phyloP scores from a whole-genome alignment of 768 basidiomycete species.

The Calvatia gigantea region DNA sequence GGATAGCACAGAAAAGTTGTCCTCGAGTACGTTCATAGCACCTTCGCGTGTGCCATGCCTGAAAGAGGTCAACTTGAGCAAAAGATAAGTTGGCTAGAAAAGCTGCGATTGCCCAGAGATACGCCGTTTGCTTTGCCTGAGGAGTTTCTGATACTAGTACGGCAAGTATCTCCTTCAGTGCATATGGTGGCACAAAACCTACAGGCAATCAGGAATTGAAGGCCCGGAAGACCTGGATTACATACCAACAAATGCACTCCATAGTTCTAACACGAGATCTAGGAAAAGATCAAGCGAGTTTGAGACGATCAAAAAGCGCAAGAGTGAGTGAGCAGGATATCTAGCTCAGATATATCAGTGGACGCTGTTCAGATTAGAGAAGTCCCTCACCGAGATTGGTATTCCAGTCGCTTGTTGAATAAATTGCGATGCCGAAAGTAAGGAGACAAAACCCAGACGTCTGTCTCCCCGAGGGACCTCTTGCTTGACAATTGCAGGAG shows the following conservation, averaged over 20 bases:
- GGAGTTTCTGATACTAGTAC: conserved; percentile 41
- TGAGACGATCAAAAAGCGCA: conserved; percentile 59
- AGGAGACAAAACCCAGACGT: conserved; percentile 67
- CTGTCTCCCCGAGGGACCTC: conserved; percentile 44
- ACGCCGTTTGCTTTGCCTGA: conserved; percentile 42
- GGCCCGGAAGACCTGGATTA: conserved; percentile 12
- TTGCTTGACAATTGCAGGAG: conserved; percentile 48
- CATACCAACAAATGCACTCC: conserved; percentile 53
- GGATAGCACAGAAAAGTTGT: conserved; percentile 65
- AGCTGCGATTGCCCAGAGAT: conserved; percentile 55
- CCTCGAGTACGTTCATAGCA: conserved; percentile 73
- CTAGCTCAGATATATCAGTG: conserved; percentile 24
- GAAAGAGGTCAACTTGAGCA: conserved; percentile 61
- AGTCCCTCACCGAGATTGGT: conserved; percentile 35
- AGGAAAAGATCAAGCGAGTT: conserved; percentile 70
- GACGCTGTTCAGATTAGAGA: neutral
- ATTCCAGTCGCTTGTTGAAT: conserved; percentile 59
- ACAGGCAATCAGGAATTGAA: conserved; percentile 5
- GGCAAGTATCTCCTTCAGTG: conserved; percentile 56
- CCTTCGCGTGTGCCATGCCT: conserved; percentile 63
- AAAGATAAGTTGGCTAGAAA: conserved; percentile 65
- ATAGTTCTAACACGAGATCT: conserved; percentile 54
- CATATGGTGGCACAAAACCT: conserved; percentile 69
- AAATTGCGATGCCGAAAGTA: conserved; percentile 66
- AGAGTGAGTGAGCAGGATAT: conserved; percentile 51